Evolutionary conservation across 345 rosid genomes (phyloP).

Genomic region (Citrus sp.): DNA sequence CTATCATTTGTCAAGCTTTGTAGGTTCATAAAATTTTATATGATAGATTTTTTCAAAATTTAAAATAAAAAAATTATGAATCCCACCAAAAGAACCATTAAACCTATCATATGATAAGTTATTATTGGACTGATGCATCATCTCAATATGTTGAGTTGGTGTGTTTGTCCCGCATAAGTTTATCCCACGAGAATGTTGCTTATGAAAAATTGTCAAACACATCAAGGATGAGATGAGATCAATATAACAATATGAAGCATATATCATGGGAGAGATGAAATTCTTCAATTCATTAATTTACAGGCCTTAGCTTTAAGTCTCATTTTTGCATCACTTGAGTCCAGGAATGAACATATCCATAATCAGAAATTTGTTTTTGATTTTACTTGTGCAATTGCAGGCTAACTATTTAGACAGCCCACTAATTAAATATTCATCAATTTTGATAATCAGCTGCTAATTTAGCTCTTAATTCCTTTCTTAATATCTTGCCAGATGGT

Average conservation of each 20-base stretch:
- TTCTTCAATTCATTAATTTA: not conserved
- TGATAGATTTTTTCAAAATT: too few species aligned
- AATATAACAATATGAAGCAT: not conserved
- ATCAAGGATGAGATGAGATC: not conserved
- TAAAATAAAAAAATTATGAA: too few species aligned
- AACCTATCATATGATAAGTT: too few species aligned
- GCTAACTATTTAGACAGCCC: not conserved
- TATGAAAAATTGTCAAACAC: not conserved
- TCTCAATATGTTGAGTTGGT: too few species aligned
- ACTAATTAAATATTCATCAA: not conserved
- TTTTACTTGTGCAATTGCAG: not conserved
- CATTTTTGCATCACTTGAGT: too few species aligned
- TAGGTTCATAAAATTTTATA: too few species aligned
- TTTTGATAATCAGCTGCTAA: slow-evolving; percentile 30
- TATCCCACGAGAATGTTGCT: too few species aligned
- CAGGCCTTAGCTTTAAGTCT: not conserved
- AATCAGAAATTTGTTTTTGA: not conserved
- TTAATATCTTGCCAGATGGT: slow-evolving; percentile 71
- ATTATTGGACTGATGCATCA: too few species aligned
- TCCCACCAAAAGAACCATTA: too few species aligned
- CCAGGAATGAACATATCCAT: not conserved
- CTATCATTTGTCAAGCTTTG: too few species aligned
- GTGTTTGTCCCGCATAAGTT: too few species aligned
- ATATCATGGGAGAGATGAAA: not conserved
- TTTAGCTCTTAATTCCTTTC: slow-evolving; percentile 61